Percentiles rank a stretch among this genome's conserved stretches.
These are phyloP conservation scores for Candida tropicalis DNA, from an alignment of 1,139 yeast species.

Conservation along the genomic window DNA sequence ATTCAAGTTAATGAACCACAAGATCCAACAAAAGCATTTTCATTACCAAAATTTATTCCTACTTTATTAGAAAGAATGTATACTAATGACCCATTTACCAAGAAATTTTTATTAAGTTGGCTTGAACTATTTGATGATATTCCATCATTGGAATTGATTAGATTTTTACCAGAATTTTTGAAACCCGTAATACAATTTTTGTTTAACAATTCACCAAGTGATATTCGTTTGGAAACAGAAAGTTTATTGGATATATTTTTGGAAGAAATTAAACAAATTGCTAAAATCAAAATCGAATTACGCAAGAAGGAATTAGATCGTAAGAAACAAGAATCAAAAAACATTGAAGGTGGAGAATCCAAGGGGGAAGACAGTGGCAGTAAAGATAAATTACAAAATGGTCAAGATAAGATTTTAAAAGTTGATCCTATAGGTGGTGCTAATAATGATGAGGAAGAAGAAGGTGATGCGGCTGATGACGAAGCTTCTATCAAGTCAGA, in stretches of 20 bases:
- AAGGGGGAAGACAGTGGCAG: slow-evolving; percentile 3
- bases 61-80: slow-evolving; percentile 86
- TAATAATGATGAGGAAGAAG: slow-evolving; percentile 3
- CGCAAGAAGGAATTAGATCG: slow-evolving; percentile 34
- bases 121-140: slow-evolving; percentile 85
- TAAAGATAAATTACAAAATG: slow-evolving; percentile 3
- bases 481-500: slow-evolving; percentile 28
- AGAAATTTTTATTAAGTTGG: slow-evolving; percentile 93
- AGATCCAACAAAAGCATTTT: slow-evolving; percentile 75
- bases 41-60: slow-evolving; percentile 87
- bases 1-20: slow-evolving; percentile 64
- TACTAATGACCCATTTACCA: slow-evolving; percentile 89
- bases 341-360: background rate
- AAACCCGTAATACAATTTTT: slow-evolving; percentile 83
- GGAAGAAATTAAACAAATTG: slow-evolving; percentile 76
- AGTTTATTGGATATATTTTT: slow-evolving; percentile 73
- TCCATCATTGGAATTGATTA: slow-evolving; percentile 85
- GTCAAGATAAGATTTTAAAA: too few species aligned
- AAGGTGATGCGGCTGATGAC: slow-evolving; percentile 17
- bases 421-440: too few species aligned
- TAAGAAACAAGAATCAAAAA: slow-evolving; percentile 9
- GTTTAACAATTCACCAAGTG: slow-evolving; percentile 78
- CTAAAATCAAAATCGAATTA: slow-evolving; percentile 62
- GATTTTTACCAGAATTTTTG: slow-evolving; percentile 85
- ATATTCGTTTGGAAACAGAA: slow-evolving; percentile 85